Evolutionary conservation across 1,139 yeast genomes (phyloP).

Genomic region (Saccharomycopsis hybrid): DNA sequence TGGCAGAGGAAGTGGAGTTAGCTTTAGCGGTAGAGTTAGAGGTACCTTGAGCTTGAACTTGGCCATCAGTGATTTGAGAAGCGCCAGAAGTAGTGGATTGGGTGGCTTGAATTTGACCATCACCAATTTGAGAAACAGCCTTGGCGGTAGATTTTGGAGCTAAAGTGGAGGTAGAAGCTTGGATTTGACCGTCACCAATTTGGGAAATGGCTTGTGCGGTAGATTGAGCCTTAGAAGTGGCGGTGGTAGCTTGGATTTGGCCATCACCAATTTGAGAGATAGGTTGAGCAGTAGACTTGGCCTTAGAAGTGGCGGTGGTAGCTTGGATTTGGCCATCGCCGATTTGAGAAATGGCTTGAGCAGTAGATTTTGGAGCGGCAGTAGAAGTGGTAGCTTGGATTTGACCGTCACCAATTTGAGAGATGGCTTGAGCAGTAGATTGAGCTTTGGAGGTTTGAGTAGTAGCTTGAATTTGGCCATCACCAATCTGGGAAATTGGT

Average conservation of each 20-base stretch:
- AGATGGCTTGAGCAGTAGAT: conserved; percentile 36
- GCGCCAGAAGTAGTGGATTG: conserved; percentile 28
- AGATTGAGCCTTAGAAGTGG: conserved; percentile 29
- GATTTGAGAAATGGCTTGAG: conserved; percentile 43
- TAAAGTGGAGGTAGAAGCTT: conserved; percentile 34
- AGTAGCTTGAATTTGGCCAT: conserved; percentile 41
- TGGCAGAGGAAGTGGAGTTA: conserved; percentile 28
- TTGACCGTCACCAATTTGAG: conserved; percentile 57
- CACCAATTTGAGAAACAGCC: conserved; percentile 39
- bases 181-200: conserved; percentile 45
- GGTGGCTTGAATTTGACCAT: conserved; percentile 44
- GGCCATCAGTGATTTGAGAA: conserved; percentile 27
- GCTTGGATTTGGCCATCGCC: conserved; percentile 59
- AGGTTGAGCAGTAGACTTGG: conserved; percentile 29
- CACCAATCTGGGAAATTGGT: conserved; percentile 41
- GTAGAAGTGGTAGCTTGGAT: conserved; percentile 46
- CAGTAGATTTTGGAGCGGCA: conserved; percentile 37
- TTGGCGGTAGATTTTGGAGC: conserved; percentile 32
- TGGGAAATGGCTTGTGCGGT: conserved; percentile 35
- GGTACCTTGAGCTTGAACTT: conserved; percentile 28
- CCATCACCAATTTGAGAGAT: conserved; percentile 33
- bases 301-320: conserved; percentile 34
- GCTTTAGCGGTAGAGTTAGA: conserved; percentile 32
- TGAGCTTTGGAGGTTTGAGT: conserved; percentile 38
- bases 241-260: conserved; percentile 33